phyloP scores from a whole-genome alignment of 2,329 filamentous ascomycete genomes.

The Triangularia setosa region DNA sequence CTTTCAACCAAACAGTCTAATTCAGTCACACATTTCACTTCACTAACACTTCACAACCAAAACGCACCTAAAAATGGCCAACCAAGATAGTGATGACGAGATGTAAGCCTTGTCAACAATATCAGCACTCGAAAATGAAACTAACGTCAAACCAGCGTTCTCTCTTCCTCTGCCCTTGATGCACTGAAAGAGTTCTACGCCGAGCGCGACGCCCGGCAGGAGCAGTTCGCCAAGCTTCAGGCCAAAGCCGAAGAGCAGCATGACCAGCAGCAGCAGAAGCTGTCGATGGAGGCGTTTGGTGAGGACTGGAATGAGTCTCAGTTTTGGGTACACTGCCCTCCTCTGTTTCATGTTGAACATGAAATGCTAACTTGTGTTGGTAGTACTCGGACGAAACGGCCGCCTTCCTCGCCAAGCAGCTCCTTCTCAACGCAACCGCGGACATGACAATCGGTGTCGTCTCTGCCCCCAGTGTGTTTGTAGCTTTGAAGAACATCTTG shows the following conservation, averaged over 20 bases:
- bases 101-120: not conserved
- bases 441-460: slow-evolving; percentile 63
- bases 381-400: slow-evolving; percentile 73
- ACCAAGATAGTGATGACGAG: slow-evolving; percentile 41
- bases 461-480: slow-evolving; percentile 72
- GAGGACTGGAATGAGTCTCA: slow-evolving; percentile 83
- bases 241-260: slow-evolving; percentile 53
- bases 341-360: not conserved
- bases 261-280: slow-evolving; percentile 22
- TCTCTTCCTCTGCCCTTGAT: slow-evolving; percentile 63
- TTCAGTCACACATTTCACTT: slow-evolving; percentile 11
- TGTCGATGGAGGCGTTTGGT: slow-evolving; percentile 65
- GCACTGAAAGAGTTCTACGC: slow-evolving; percentile 71
- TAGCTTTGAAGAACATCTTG: slow-evolving; percentile 63
- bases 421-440: slow-evolving; percentile 58
- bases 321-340: slow-evolving; percentile 64
- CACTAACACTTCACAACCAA: slow-evolving; percentile 1
- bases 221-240: slow-evolving; percentile 66
- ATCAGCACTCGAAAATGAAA: not conserved
- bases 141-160: slow-evolving; percentile 40
- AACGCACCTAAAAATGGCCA: slow-evolving; percentile 21
- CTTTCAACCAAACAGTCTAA: not conserved
- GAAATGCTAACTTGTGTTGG: not conserved
- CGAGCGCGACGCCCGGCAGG: slow-evolving; percentile 63
- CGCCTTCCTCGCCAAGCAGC: slow-evolving; percentile 55